Base-by-base conservation (phyloP, 306 rosid genomes). In the Calophaca sinica region DNA sequence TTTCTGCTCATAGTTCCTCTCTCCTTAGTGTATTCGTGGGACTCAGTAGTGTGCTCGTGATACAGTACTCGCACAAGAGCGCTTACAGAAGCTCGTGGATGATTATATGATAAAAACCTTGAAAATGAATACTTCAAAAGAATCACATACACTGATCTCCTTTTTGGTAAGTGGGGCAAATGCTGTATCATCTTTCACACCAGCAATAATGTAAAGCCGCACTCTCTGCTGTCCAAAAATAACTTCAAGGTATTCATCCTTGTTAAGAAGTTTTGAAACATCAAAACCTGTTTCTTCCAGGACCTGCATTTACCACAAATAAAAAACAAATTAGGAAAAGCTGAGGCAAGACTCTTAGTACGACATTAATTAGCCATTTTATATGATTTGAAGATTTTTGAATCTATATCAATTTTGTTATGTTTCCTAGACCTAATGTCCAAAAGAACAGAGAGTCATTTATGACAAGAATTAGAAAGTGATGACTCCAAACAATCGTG, bases 221-320 rank as follows among this genome's bases (percentile, higher is more conserved):
- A 94, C 98, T 80, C 98, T 86, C 82, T 94, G 98, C 38, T 90
- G 97, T 79, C 98, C 97, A 86, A 87, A 91, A 80, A 85, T 85
- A 60, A 42, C 76, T 80, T 94, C 98, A 79, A 91, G 86, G 83
- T 66, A 87, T 49, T 94, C 96, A 51, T 94, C 96, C 79, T 85
- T 87, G 45, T 86, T 82, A 28, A 93, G 91, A 70, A 88, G 87
- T 32, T 79, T 79, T 68, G 96, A 54, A 74, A 91, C 88, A 85
- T 94, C 92, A 81, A 94, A 94, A 75, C 98, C 98, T 14, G 98
- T 91, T 88, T 94, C 97, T 84, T 94, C 98, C 88, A 83, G 78
- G 77, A 94, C 97, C 98, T 94, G 84, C 82, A 81, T 75, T 86
- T 53, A 74, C 60, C 81, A 75, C 57, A 72, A 75, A 85, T 31